phyloP scores from a whole-genome alignment of 2,329 filamentous ascomycete species.

The Pestalotiopsis sp. region DNA sequence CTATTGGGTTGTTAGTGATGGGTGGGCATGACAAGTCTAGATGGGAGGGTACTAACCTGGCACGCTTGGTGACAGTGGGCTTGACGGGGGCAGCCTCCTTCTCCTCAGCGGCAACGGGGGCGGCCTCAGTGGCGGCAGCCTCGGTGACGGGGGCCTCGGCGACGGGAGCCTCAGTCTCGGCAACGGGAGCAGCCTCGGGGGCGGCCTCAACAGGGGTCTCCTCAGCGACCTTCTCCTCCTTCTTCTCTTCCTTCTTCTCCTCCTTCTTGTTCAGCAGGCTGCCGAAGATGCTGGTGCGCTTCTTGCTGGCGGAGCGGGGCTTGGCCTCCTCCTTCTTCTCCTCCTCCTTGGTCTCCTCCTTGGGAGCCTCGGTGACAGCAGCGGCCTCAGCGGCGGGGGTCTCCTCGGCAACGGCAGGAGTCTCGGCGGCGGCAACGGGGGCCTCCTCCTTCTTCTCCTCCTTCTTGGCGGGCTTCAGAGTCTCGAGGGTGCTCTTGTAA shows the following conservation, averaged over 20 bases:
- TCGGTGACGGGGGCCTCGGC: conserved; percentile 37
- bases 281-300: conserved; percentile 66
- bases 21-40: background rate
- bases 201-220: conserved; percentile 35
- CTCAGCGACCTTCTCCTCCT: conserved; percentile 41
- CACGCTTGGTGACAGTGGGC: conserved; percentile 52
- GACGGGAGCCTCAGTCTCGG: conserved; percentile 30
- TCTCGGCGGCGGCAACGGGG: conserved; percentile 35
- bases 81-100: conserved; percentile 42
- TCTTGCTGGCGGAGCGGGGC: conserved; percentile 63
- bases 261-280: conserved; percentile 58
- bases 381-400: conserved; percentile 25
- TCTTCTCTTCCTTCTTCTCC: conserved; percentile 44
- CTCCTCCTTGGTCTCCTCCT: conserved; percentile 32
- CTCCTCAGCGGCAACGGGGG: conserved; percentile 35
- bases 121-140: conserved; percentile 19
- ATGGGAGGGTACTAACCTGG: conserved; percentile 43
- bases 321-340: conserved; percentile 59
- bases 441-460: conserved; percentile 42
- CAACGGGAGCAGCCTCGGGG: conserved; percentile 25
- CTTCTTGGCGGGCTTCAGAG: conserved; percentile 52
- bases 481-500: conserved; percentile 85
- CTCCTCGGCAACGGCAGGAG: conserved; percentile 36
- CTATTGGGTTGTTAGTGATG: conserved; percentile 29
- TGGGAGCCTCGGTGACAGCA: conserved; percentile 15